Base-by-base conservation (phyloP, 2,329 filamentous ascomycete species). In the Furcasterigmium furcatum region DNA sequence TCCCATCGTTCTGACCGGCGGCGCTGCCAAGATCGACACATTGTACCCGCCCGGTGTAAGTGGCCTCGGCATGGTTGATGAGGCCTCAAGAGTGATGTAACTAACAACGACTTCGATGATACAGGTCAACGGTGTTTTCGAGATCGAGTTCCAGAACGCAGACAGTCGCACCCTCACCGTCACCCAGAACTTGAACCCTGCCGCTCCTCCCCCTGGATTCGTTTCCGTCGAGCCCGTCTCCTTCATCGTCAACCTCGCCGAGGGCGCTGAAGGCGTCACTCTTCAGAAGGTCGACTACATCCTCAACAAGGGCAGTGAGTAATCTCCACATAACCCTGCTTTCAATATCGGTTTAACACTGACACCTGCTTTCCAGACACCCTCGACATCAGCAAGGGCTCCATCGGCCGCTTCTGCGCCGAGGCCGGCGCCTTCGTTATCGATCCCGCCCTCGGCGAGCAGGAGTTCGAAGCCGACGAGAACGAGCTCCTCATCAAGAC, bases 391-490 rank as follows among this genome's bases (percentile, higher is more conserved):
- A 64, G 60, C 52, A 48, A 61, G 13, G 63, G 62, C 19, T 52
- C 62, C 44, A 54, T 69, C 27, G 67, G 62, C 34, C 61, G 60
- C 21, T 58, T 71, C 32, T 64, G 59, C 49, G 51, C 55, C 8
- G 62, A 66, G 19, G 57, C 62, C 29, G 58, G 63, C 42, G 56
- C 55, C 13, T 70, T 70, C 42, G 55, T 68, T 44, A 60, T 70
- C 34, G 62, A 62, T 25, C 50, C 54, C 7, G 58, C 54, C 16
- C 43, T 69, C 1, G 65, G 65, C 44, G 67, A 69, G 55, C 55
- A 63, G n/a, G 66, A 70, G 50, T 71, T 70, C 34, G 67, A 71
- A 52, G 62, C 45, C 2, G 68, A 70, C 3, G 67, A 71, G 50
- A 68, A 67, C 38, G 67, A 71, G 55, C 46, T 67, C 3, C 58